phyloP scores from a whole-genome alignment of 768 basidiomycete genomes.

The Termitomyces sp. region DNA sequence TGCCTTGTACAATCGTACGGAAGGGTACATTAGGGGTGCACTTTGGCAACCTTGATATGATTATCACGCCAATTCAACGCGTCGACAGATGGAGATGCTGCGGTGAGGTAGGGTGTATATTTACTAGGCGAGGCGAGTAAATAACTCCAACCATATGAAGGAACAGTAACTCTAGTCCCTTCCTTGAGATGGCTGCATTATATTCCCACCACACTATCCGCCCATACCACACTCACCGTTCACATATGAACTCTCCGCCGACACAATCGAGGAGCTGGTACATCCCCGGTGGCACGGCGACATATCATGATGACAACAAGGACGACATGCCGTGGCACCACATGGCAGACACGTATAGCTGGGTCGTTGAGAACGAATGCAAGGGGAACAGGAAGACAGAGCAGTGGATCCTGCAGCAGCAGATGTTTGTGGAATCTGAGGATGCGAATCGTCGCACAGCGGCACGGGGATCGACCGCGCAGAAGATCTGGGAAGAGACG shows the following conservation, averaged over 20 bases:
- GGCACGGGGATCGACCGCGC: constrained; percentile 10
- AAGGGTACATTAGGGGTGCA: background rate
- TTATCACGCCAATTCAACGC: constrained; percentile 30
- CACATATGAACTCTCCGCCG: constrained; percentile 3
- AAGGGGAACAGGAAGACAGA: constrained; percentile 48
- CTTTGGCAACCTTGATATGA: constrained; percentile 11
- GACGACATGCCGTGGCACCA: constrained; percentile 32
- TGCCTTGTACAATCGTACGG: background rate
- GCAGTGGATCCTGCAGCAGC: constrained; percentile 62
- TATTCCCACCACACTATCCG: constrained; percentile 2
- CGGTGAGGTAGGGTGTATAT: constrained; percentile 11
- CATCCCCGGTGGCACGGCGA: constrained; percentile 3
- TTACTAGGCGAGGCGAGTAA: background rate
- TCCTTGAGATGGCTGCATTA: constrained; percentile 7
- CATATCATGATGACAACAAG: constrained; percentile 7
- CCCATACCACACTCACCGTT: constrained; percentile 3
- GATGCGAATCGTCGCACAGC: constrained; percentile 5
- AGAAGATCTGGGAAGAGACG: constrained; percentile 47
- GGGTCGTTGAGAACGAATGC: constrained; percentile 51
- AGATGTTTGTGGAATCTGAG: constrained; percentile 31
- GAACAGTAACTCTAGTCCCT: background rate
- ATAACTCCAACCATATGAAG: background rate
- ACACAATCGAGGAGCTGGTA: constrained; percentile 3
- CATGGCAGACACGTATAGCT: constrained; percentile 38
- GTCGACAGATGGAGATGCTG: constrained; percentile 10